A percentile compares a stretch with the other conserved stretches of the same genome.
Evolutionary conservation across 2,329 filamentous ascomycete genomes (phyloP).

Genomic region (Colletotrichum eleusines): DNA sequence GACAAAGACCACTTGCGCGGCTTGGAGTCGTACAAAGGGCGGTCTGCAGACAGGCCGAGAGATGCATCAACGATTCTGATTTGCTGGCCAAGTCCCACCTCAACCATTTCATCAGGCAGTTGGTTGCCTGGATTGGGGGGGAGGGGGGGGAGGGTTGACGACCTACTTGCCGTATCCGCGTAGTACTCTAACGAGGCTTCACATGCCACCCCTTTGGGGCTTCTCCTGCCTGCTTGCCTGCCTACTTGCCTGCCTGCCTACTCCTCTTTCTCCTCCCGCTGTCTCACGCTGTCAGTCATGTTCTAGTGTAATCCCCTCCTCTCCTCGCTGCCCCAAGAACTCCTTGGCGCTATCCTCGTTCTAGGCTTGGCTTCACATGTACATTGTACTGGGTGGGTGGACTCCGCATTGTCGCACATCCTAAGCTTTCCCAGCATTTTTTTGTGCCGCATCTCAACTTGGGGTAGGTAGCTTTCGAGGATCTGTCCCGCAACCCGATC

Average conservation of each 20-base stretch:
- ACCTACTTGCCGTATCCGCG: neutral
- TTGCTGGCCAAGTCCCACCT: neutral
- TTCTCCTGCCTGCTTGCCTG: neutral
- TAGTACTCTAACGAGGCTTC: conserved; percentile 40
- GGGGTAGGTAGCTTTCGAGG: conserved; percentile 25
- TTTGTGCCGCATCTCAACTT: conserved; percentile 13
- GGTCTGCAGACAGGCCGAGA: conserved; percentile 14
- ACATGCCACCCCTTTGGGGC: conserved; percentile 41
- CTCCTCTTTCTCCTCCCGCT: conserved; percentile 30
- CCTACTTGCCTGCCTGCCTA: neutral
- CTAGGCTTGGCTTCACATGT: conserved; percentile 36
- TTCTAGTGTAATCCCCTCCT: neutral
- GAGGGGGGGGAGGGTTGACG: no score
- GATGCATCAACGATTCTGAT: neutral
- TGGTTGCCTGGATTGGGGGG: no score
- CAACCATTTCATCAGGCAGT: neutral
- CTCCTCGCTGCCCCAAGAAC: conserved; percentile 33
- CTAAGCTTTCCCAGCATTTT: conserved; percentile 37
- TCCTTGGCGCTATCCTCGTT: conserved; percentile 29
- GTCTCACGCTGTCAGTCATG: conserved; percentile 36
- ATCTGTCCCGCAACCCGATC: conserved; percentile 22
- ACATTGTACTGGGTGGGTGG: conserved; percentile 28
- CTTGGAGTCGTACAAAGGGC: conserved; percentile 5
- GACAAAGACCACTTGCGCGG: neutral
- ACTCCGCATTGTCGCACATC: conserved; percentile 31